Percentiles rank a stretch among this genome's conserved stretches.
These are phyloP conservation scores for Elasticomyces elasticus DNA, from an alignment of 495 filamentous ascomycete species.

Conservation along the genomic window DNA sequence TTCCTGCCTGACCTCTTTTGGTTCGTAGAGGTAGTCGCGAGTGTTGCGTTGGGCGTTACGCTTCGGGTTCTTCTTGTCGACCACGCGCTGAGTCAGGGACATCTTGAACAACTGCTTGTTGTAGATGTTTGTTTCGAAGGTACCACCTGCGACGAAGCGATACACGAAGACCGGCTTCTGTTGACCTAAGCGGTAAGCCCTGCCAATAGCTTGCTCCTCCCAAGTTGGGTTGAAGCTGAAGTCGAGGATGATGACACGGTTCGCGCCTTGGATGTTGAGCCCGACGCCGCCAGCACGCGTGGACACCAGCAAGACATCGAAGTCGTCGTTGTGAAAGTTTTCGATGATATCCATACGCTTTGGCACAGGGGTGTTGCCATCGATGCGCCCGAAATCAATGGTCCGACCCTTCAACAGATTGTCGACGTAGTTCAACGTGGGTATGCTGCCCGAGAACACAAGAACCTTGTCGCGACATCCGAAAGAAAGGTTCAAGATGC, in stretches of 20 bases:
- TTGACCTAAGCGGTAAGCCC: slow-evolving; percentile 82
- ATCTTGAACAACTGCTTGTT: slow-evolving; percentile 70
- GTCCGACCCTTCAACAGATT: slow-evolving; percentile 45
- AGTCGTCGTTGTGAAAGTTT: slow-evolving; percentile 67
- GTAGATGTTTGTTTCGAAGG: slow-evolving; percentile 62
- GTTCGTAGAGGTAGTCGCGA: slow-evolving; percentile 48
- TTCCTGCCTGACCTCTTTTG: slow-evolving; percentile 41
- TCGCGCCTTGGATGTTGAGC: slow-evolving; percentile 74
- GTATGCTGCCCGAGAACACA: slow-evolving; percentile 67
- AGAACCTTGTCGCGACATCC: slow-evolving; percentile 59
- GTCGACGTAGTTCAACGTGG: slow-evolving; percentile 60
- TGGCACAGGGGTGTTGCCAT: slow-evolving; percentile 63
- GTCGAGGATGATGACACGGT: slow-evolving; percentile 82
- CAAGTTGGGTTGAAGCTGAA: slow-evolving; percentile 67
- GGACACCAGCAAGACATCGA: slow-evolving; percentile 83
- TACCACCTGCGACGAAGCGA: slow-evolving; percentile 68
- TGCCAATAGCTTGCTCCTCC: slow-evolving; percentile 82
- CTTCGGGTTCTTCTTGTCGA: slow-evolving; percentile 69
- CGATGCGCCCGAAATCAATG: slow-evolving; percentile 63
- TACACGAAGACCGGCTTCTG: slow-evolving; percentile 78
- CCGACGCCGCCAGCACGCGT: slow-evolving; percentile 93
- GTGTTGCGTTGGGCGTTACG: slow-evolving; percentile 43
- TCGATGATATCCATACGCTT: slow-evolving; percentile 90
- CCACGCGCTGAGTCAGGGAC: slow-evolving; percentile 65
- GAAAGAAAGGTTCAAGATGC: slow-evolving; percentile 55